phyloP scores from a whole-genome alignment of 2,329 filamentous ascomycete species.

The Metarhizium robertsii region DNA sequence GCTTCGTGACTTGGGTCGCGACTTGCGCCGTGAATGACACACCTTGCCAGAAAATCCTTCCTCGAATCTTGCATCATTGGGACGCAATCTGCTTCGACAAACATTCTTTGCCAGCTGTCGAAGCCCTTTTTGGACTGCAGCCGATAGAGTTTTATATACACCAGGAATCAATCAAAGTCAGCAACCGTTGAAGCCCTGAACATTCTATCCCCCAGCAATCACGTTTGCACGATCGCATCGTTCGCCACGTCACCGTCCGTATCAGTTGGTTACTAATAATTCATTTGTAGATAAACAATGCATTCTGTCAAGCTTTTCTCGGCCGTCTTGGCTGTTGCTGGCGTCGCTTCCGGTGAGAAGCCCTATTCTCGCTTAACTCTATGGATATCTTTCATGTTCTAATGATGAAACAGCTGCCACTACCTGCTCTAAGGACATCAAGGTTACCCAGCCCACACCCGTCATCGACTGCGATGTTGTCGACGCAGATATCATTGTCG shows the following conservation, averaged over 20 bases:
- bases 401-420: slow-evolving; percentile 17
- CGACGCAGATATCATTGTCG: slow-evolving; percentile 59
- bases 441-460: slow-evolving; percentile 53
- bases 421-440: slow-evolving; percentile 43
- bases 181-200: background rate
- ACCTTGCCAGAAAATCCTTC: slow-evolving; percentile 1
- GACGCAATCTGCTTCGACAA: slow-evolving; percentile 8
- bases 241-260: background rate
- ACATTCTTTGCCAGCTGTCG: slow-evolving; percentile 13
- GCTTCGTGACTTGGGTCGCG: slow-evolving; percentile 2
- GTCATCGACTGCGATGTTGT: slow-evolving; percentile 59
- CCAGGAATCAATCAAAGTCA: slow-evolving; percentile 10
- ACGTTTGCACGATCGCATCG: background rate
- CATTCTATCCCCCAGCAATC: background rate
- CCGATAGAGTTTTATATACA: slow-evolving; percentile 11
- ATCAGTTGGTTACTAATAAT: slow-evolving; percentile 9
- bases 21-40: slow-evolving; percentile 1
- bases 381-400: too few species aligned
- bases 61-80: background rate
- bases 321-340: slow-evolving; percentile 33
- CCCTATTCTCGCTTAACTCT: background rate
- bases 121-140: slow-evolving; percentile 14
- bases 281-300: slow-evolving; percentile 31
- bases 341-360: slow-evolving; percentile 33
- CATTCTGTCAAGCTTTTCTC: slow-evolving; percentile 34